Conservation (phyloP, 257 asterid species). For the Fraxinus cuspidata region DNA sequence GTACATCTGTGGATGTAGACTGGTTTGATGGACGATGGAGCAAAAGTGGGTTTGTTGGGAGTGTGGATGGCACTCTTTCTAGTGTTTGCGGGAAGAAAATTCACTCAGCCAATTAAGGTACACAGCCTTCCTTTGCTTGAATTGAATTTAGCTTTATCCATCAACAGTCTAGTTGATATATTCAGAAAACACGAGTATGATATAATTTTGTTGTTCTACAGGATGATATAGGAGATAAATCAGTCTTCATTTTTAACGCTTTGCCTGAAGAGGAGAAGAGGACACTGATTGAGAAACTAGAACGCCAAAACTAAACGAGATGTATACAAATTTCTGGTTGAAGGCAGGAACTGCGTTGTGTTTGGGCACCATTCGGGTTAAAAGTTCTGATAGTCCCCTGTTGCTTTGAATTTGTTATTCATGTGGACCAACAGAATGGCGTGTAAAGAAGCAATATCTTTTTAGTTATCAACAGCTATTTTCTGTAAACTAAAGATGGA, state of each 20-base stretch:
- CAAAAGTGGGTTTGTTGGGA: slow-evolving; percentile 58
- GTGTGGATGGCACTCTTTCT: slow-evolving; percentile 81
- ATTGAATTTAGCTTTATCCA: not conserved
- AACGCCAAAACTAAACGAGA: not conserved
- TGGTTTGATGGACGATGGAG: slow-evolving; percentile 82
- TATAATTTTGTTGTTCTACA: not conserved
- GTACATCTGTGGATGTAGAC: slow-evolving; percentile 37
- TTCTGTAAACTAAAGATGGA: not conserved
- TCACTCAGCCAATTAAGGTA: slow-evolving; percentile 91
- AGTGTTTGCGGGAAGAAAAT: slow-evolving; percentile 90
- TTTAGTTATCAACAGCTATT: not conserved
- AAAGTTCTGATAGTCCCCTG: not conserved
- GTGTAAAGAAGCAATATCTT: not conserved
- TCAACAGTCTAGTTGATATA: not conserved
- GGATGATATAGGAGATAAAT: not conserved
- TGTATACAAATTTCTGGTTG: too few species aligned
- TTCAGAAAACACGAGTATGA: not conserved
- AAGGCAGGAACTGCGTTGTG: not conserved
- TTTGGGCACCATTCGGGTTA: not conserved
- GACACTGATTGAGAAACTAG: slow-evolving; percentile 25
- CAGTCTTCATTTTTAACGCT: not conserved
- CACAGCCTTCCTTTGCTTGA: not conserved
- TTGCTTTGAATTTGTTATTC: not conserved
- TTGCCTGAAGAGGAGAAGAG: slow-evolving; percentile 38
- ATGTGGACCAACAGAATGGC: not conserved